Base-by-base conservation (phyloP, 768 basidiomycete species). In the Phaffia tasmanica region DNA sequence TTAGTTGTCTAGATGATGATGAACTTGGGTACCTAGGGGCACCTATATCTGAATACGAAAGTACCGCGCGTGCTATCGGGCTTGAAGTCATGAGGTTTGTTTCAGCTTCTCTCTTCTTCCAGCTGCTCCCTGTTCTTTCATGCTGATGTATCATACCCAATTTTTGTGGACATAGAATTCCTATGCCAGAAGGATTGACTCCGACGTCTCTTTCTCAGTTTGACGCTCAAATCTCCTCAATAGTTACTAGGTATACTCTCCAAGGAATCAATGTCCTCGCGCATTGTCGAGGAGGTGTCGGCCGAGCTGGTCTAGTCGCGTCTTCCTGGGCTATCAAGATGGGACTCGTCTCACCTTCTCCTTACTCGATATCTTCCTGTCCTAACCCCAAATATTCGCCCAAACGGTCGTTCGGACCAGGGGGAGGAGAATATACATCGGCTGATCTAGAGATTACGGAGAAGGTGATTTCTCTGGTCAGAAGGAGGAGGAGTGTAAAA, bases 271-370 rank as follows among this genome's bases (percentile, higher is more conserved):
- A 83, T 11, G 81, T 92, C 11, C 81, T 94, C 15, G 87, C 86
- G 16, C 94, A 97, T 72, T 98, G 94, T 74, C 83, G 93, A 21
- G 93, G 93, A 19, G 94, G 94, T 3, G 87, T 98, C 8, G 93
- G 93, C 2, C 83, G 93, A 21, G 94, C 93, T 0, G 94, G 93
- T 0, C 81, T 97, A 29, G 81, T 97, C 55, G 92, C 91, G 1
- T 89, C 86, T 71, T 90, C 88, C 72, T 97, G 93, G 93, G 81
- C 88, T 74, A 80, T 94, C 67, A 89, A 88, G 75, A 84, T 95
- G 69, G 93, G 92, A 4, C 80, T 95, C n/a, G 73, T 93, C 82
- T 72, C 88, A 84, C 30, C 42, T 25, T 30, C 53, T 23, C 4
- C 53, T 23, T 25, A 54, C 19, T 30, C 60, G 23, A 23, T 87